Evolutionary conservation across 176 grass and related monocot genomes (phyloP), one percentile per base, ranked within the genome.

Genomic region (Rhipidocladum racemiflorum): DNA sequence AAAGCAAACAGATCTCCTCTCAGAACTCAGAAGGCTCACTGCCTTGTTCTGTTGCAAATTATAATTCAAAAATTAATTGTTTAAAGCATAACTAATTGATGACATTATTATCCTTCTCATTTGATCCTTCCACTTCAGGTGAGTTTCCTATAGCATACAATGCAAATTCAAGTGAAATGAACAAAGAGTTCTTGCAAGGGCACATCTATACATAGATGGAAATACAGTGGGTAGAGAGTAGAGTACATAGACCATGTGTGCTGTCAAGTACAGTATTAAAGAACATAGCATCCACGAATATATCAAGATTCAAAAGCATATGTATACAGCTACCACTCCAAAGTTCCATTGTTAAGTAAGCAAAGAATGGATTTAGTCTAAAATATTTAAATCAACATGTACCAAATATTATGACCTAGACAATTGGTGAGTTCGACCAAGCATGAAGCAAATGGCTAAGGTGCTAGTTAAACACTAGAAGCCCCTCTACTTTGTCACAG

Each of bases 41-140:
- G 12, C 6, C 74, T 46, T 77, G 53, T 36, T 78, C 38, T 62
- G 53, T 4, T 85, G 32, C 6, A 29, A 4, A 70, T 43, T 32
- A 40, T 7, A 39, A 45, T 13, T 76, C 45, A 15, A n/a, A n/a
- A 48, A 48, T 15, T 46, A 15, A 46, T 15, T 46, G 13, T 46
- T 46, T 46, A 48, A 48, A 48, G 45, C 14, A 48, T 17, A 81
- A 50, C 43, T 60, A 75, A 29, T 25, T 62, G 16, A 23, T 61
- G 51, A 67, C 2, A 65, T 32, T 50, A 44, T 32, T 32, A 21
- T 53, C 49, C 36, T 44, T 66, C 7, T 24, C 42, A 23, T 3
- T 4, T 75, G 43, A 44, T 84, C 18, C 40, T 85, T 81, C 23
- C 18, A 75, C 69, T 67, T 74, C 61, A 68, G 60, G 48, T 61